Evolutionary conservation across 1,284 basidiomycete genomes (phyloP).

Genomic region (Melampsora larici-populina): DNA sequence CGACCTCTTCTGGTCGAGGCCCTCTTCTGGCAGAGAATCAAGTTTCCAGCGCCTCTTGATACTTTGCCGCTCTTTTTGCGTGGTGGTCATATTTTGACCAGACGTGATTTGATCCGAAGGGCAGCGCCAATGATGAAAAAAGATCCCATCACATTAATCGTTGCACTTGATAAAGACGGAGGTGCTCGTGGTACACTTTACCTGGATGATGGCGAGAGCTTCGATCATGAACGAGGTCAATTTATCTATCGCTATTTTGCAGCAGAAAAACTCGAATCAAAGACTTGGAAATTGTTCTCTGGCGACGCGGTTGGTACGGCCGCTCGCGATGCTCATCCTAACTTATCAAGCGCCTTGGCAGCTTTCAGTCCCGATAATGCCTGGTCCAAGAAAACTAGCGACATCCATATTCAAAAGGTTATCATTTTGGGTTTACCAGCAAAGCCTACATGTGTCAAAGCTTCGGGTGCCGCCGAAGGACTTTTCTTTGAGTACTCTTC

Average conservation of each 20-base stretch:
- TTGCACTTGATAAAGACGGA: too few species aligned
- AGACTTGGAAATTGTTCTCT: constrained; percentile 60
- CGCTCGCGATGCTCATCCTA: constrained; percentile 50
- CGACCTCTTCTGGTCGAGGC: constrained; percentile 21
- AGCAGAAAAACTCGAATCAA: constrained; percentile 53
- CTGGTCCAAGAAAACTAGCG: constrained; percentile 65
- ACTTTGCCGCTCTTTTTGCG: constrained; percentile 81
- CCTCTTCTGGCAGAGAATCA: constrained; percentile 60
- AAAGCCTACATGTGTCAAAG: constrained; percentile 58
- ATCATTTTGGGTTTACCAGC: constrained; percentile 69
- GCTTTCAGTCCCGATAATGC: constrained; percentile 58
- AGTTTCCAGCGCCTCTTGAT: constrained; percentile 71
- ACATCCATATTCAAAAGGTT: constrained; percentile 74
- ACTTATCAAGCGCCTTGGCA: constrained; percentile 39
- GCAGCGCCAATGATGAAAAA: constrained; percentile 80
- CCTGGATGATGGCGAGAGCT: constrained; percentile 89
- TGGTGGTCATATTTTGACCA: constrained; percentile 85
- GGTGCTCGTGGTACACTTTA: constrained; percentile 81
- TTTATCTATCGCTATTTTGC: constrained; percentile 67
- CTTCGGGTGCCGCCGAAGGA: constrained; percentile 43
- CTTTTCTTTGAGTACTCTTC: constrained; percentile 49
- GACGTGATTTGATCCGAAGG: constrained; percentile 79
- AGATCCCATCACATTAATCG: constrained; percentile 88
- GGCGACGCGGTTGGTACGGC: constrained; percentile 60
- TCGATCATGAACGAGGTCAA: constrained; percentile 70